Base-by-base conservation (phyloP, 2,329 filamentous ascomycete genomes). In the Penicillium sp. region DNA sequence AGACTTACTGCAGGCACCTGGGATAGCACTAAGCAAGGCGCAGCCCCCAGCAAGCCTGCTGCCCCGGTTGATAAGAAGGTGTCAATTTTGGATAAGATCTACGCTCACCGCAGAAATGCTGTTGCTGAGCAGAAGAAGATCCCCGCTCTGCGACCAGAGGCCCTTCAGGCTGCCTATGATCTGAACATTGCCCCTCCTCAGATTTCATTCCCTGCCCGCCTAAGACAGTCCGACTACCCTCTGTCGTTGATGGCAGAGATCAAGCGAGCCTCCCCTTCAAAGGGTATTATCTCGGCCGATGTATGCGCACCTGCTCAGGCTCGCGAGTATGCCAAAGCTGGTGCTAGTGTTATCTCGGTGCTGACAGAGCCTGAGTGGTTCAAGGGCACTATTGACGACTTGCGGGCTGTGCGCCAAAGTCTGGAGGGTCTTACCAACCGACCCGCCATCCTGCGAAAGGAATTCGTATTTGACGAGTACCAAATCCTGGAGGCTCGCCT, bases 351-450 rank as follows among this genome's bases (percentile, higher is more conserved):
- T 39, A 99, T 99, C 64, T 98, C 95, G 1, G 95, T 99, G n/a
- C 84, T 99, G 47, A 99, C 95, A 0, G 95, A 99, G 76, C 95
- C 96, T 0, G 90, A 98, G 71, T 99, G 95, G 95, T 99, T 99
- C 82, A 98, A 97, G 78, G 95, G 95, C 48, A 96, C 90, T 75
- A 93, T 99, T 59, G 93, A 99, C 57, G 95, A 99, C 72, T 79
- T 99, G 53, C 86, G 90, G 59, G 87, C 89, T 33, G 95, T 98
- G 29, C 87, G 95, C 45, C 90, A 93, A 74, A 92, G 91, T 49
- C 80, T 99, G n/a, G 86, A 92, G 67, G 89, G 90, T 13, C 92
- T 99, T 88, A 88, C 91, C 1, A 96, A 97, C 72, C 85, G 95
- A 52, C 96, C 95, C 3, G 96, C 93, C 2, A 85, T 99, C 13